A percentile compares a stretch with the other conserved stretches of the same genome.
Evolutionary conservation across 1,139 yeast species (phyloP).

Genomic region (Casaregolazyma lundiana): DNA sequence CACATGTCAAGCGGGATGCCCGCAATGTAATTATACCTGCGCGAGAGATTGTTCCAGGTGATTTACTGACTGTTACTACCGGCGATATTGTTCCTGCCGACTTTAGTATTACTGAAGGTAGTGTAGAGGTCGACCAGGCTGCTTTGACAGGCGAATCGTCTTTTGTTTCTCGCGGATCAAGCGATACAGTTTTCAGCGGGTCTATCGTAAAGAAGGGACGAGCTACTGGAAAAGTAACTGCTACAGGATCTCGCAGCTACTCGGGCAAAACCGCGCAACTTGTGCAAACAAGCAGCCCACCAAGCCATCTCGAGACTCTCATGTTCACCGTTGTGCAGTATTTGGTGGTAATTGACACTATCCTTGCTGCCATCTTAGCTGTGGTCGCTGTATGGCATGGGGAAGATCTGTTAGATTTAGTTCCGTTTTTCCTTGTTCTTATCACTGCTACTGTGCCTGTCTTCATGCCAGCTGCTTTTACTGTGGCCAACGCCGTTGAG

Average conservation of each 20-base stretch:
- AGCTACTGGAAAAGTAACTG: constrained; percentile 61
- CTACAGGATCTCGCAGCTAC: constrained; percentile 67
- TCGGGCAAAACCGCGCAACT: constrained; percentile 76
- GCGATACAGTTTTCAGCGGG: constrained; percentile 52
- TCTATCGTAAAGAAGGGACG: constrained; percentile 73
- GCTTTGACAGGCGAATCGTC: constrained; percentile 75
- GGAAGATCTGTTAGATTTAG: constrained; percentile 71
- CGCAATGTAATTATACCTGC: constrained; percentile 56
- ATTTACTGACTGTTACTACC: constrained; percentile 56
- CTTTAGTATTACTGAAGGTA: constrained; percentile 54
- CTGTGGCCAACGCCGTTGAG: constrained; percentile 87
- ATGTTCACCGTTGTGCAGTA: constrained; percentile 74
- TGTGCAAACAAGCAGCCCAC: constrained; percentile 70
- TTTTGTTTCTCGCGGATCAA: constrained; percentile 59
- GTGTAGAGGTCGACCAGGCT: constrained; percentile 78
- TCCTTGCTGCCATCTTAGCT: constrained; percentile 81
- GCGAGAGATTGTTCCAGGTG: constrained; percentile 74
- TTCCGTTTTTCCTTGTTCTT: constrained; percentile 76
- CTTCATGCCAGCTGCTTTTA: constrained; percentile 70
- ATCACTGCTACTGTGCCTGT: constrained; percentile 84
- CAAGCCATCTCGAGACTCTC: constrained; percentile 77
- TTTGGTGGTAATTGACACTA: constrained; percentile 64
- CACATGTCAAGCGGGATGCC: constrained; percentile 84
- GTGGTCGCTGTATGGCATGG: constrained; percentile 76
- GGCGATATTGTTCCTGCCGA: constrained; percentile 85